Percentiles rank a stretch among this genome's conserved stretches.
These are phyloP conservation scores for Eimeria necatrix DNA, from an alignment of 169 alveolate genomes.

Conservation along the genomic window DNA sequence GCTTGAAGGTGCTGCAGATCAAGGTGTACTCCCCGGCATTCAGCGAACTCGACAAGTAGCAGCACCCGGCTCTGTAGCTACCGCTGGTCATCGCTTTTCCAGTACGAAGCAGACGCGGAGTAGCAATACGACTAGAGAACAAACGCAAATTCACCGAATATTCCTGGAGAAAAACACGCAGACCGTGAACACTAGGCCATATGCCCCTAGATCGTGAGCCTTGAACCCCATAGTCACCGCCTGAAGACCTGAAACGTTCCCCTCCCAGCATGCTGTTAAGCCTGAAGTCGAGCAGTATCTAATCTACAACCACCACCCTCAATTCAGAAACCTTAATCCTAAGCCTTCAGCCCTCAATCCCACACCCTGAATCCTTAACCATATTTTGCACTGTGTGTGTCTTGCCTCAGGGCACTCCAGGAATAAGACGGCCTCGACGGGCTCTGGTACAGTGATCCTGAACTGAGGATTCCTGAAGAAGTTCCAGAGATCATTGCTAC, in stretches of 20 bases:
- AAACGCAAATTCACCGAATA: conserved; percentile 90
- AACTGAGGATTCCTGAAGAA: conserved; percentile 90
- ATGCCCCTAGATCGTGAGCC: not conserved
- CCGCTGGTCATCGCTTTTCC: conserved; percentile 87
- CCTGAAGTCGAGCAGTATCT: too few relatives aligned
- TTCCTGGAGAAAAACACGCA: conserved; percentile 51
- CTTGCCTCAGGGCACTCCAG: conserved; percentile 85
- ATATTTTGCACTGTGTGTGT: not conserved
- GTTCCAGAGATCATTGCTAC: conserved; percentile 88
- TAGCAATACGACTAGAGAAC: conserved; percentile 87
- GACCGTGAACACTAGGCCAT: not conserved
- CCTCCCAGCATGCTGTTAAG: too few relatives aligned
- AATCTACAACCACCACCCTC: too few relatives aligned
- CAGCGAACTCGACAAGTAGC: conserved; percentile 74
- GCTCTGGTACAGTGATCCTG: conserved; percentile 85
- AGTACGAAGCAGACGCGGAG: conserved; percentile 87
- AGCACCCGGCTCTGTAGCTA: conserved; percentile 88
- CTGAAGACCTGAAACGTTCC: too few relatives aligned
- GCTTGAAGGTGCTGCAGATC: conserved; percentile 62
- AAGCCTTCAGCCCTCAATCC: not conserved
- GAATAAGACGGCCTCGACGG: conserved; percentile 82
- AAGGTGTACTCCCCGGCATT: conserved; percentile 51
- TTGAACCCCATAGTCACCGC: not conserved
- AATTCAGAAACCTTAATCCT: not conserved
- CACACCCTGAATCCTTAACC: not conserved